These are phyloP conservation scores for Wickerhamiella occidentalis DNA, from an alignment of 805 yeast species.

Conservation along the genomic window DNA sequence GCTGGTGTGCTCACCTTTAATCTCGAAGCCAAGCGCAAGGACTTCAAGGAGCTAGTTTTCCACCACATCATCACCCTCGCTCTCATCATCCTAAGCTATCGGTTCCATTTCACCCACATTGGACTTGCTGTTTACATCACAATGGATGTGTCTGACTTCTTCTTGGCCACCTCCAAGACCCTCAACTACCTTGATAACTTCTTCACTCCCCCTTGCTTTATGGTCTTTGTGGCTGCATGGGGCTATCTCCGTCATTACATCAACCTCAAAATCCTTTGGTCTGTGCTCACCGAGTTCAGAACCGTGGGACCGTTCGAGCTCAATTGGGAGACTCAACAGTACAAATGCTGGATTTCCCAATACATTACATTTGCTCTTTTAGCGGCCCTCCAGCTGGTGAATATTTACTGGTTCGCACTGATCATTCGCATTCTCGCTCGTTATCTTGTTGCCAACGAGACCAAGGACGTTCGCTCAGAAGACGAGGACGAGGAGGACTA, in stretches of 20 bases:
- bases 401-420: conserved; percentile 75
- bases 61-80: conserved; percentile 90
- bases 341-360: conserved; percentile 92
- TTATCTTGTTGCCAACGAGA: conserved; percentile 42
- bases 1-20: conserved; percentile 69
- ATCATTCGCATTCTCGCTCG: conserved; percentile 69
- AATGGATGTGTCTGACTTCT: conserved; percentile 92
- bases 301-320: conserved; percentile 73
- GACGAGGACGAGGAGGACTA: conserved; percentile 39
- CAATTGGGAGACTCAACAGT: conserved; percentile 82
- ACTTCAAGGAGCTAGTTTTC: conserved; percentile 76
- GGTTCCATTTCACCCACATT: conserved; percentile 94
- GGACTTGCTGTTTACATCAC: conserved; percentile 84
- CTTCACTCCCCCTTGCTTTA: conserved; percentile 51
- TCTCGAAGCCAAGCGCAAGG: conserved; percentile 91
- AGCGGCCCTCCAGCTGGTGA: conserved; percentile 71
- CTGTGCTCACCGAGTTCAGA: conserved; percentile 60
- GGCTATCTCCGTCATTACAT: conserved; percentile 78
- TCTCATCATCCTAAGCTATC: conserved; percentile 73
- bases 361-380: conserved; percentile 73
- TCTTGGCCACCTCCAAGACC: conserved; percentile 74
- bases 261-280: conserved; percentile 55
- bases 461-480: conserved; percentile 63
- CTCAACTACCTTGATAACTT: conserved; percentile 69
- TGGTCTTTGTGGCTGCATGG: conserved; percentile 65